A percentile compares a stretch with the other conserved stretches of the same genome.
Conservation (phyloP, 495 filamentous ascomycete species). For the Pyrenula massariospora region DNA sequence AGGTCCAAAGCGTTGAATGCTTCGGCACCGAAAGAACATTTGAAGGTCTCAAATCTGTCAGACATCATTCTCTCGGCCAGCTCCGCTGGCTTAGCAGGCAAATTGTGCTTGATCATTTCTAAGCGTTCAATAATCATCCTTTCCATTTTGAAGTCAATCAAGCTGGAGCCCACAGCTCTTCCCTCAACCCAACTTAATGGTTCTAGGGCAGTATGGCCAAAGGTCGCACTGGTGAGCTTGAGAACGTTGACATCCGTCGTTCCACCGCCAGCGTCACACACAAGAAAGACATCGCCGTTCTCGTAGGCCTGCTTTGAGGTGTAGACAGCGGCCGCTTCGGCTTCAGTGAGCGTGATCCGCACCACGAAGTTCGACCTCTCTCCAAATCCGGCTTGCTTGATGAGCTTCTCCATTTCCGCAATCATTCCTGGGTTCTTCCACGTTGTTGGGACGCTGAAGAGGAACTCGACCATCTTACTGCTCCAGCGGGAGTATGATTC, state of each 20-base stretch:
- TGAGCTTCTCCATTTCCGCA: constrained; percentile 39
- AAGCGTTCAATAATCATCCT: constrained; percentile 14
- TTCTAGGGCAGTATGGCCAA: constrained; percentile 19
- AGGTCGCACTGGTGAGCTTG: constrained; percentile 14
- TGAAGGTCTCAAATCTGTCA: constrained; percentile 24
- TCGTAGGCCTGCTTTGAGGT: constrained; percentile 27
- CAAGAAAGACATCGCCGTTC: constrained; percentile 30
- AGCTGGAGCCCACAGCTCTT: constrained; percentile 25
- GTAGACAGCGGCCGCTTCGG: constrained; percentile 55
- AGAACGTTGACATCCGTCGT: constrained; percentile 36
- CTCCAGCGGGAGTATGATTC: constrained; percentile 33
- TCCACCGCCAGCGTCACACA: constrained; percentile 46
- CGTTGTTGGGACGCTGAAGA: constrained; percentile 59
- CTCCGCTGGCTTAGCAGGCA: constrained; percentile 8
- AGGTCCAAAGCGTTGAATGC: constrained; percentile 14
- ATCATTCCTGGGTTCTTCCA: constrained; percentile 49
- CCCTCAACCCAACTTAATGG: constrained; percentile 29
- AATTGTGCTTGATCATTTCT: constrained; percentile 9
- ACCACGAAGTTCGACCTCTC: constrained; percentile 30
- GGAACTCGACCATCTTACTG: constrained; percentile 42
- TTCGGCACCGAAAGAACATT: constrained; percentile 26
- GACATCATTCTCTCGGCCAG: constrained; percentile 23
- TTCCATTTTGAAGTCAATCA: constrained; percentile 23
- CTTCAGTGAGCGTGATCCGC: constrained; percentile 52
- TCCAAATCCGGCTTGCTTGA: constrained; percentile 39